phyloP scores from a whole-genome alignment of 257 asterid genomes.

The Nemophila menziesii region DNA sequence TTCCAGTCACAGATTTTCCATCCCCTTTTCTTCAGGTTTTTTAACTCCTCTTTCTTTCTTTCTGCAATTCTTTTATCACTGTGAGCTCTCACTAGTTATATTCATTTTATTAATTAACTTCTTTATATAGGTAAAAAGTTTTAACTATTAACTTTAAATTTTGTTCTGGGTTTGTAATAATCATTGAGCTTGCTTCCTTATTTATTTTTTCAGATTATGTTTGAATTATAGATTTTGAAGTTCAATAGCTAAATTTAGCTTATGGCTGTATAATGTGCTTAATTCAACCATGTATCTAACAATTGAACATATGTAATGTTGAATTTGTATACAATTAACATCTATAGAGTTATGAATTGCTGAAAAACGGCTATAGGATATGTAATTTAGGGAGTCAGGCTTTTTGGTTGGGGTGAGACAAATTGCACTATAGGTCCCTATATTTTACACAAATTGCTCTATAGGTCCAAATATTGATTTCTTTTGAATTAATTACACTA shows the following conservation, averaged over 20 bases:
- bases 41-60: neutral
- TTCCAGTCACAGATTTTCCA: constrained; percentile 3
- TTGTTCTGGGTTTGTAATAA: neutral
- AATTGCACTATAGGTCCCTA: no score
- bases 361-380: no score
- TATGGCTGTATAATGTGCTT: neutral
- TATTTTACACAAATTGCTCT: no score
- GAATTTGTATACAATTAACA: no score
- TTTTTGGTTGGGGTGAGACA: no score
- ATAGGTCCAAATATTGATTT: no score
- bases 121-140: neutral
- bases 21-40: constrained; percentile 3
- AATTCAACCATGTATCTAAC: neutral
- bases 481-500: no score
- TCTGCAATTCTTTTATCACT: neutral
- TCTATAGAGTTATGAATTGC: no score
- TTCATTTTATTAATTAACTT: neutral
- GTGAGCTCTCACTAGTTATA: neutral
- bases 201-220: neutral
- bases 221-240: neutral
- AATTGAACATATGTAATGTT: no score
- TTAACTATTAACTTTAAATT: neutral
- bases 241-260: neutral
- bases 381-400: no score
- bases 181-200: neutral